Conservation (phyloP, 2,329 filamentous ascomycete genomes). For the Myriosclerotinia curreyana region DNA sequence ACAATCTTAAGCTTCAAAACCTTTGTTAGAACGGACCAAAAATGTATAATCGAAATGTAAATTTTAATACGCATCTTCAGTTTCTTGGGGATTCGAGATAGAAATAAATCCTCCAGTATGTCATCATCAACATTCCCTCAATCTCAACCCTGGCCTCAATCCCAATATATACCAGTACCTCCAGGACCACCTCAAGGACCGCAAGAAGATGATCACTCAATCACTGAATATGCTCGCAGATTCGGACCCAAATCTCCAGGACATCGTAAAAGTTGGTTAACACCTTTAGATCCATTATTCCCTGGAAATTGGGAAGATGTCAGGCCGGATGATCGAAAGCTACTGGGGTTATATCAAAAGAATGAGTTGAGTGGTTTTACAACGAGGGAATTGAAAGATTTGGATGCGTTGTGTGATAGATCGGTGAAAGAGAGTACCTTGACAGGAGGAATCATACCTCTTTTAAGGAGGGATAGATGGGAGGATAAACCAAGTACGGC, state of each 20-base stretch:
- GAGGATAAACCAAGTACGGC: conserved; percentile 8
- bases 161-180: background rate
- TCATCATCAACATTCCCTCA: no score
- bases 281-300: background rate
- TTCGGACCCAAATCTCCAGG: background rate
- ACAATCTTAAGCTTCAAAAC: background rate
- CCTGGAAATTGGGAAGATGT: background rate
- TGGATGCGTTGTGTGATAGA: conserved; percentile 6
- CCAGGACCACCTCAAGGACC: background rate
- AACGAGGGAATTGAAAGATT: conserved; percentile 11
- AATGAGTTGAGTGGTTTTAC: background rate
- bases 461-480: conserved; percentile 4
- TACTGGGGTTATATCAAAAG: background rate
- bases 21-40: background rate
- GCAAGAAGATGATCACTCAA: background rate
- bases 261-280: background rate
- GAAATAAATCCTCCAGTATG: conserved; percentile 1
- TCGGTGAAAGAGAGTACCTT: background rate
- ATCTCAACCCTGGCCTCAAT: background rate
- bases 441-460: background rate
- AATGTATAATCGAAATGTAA: background rate
- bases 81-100: background rate
- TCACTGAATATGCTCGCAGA: background rate
- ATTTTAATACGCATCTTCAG: background rate
- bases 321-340: background rate